Evolutionary conservation across 257 asterid genomes (phyloP), one percentile per base, ranked within the genome.

Genomic region (Solanum sejunctum): DNA sequence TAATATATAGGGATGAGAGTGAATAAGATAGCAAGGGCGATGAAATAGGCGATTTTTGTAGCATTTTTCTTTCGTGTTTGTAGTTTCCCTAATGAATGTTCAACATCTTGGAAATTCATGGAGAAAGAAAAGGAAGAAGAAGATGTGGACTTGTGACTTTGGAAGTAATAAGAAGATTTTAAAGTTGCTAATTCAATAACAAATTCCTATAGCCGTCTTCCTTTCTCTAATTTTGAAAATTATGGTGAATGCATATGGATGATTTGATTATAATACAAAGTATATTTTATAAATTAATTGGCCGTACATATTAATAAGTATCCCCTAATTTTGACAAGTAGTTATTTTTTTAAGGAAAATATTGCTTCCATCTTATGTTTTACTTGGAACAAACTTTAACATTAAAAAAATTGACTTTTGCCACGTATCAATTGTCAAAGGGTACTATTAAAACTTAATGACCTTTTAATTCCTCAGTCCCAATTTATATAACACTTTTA

Each of bases 21-120:
- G 63, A 92, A 54, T 54, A 92, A 82, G 45, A 89, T 47, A 0
- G 92, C 72, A 1, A 92, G 85, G 84, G 86, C 84, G 13, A 89
- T 10, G 23, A 95, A 86, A 54, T 92, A 92, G 69, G 88, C 90
- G 8, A 89, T 63, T 21, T 86, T 91, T 5, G 89, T 83, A 41
- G 88, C 63, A 77, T 77, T 58, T 87, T 83, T 89, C 75, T 90
- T 88, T 82, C 92, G 64, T 8, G 89, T 60, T 55, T 90, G 93
- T 26, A 81, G 80, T 88, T 91, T 92, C 56, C 87, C 86, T 1
- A 88, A 61, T 23, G 93, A 89, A 82, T 89, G 86, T 16, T 91
- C 93, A 36, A 88, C 51, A 80, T 88, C 84, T 82, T 86, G 88
- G 32, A 86, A 90, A 92, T 87, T 92, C 97, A 93, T 92, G 73